Conservation (phyloP, 352 stramenopile species). For the Globisporangium okanoganense region DNA sequence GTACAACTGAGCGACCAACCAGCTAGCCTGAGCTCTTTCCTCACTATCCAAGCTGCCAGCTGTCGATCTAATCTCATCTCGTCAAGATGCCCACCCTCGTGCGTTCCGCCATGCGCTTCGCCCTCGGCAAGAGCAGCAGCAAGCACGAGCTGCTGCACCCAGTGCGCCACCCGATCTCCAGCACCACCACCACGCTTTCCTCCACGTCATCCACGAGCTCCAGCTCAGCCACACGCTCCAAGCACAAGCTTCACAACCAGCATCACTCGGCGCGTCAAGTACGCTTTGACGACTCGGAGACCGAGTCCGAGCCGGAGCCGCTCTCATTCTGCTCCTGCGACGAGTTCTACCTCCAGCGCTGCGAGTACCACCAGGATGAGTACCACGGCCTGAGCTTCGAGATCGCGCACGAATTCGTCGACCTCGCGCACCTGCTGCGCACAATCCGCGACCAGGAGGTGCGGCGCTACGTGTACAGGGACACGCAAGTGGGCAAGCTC, state of each 20-base stretch:
- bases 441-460: slow-evolving; percentile 46
- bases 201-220: neutral
- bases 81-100: slow-evolving; percentile 9
- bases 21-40: neutral
- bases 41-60: neutral
- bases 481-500: slow-evolving; percentile 50
- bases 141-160: slow-evolving; percentile 7
- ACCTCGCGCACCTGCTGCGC: slow-evolving; percentile 44
- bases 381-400: slow-evolving; percentile 51
- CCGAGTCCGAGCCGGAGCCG: slow-evolving; percentile 45
- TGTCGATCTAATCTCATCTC: neutral
- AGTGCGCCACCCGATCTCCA: slow-evolving; percentile 2
- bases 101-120: slow-evolving; percentile 14
- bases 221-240: neutral
- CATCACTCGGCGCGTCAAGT: neutral
- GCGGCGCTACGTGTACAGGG: slow-evolving; percentile 45
- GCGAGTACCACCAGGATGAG: slow-evolving; percentile 44
- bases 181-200: neutral
- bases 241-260: neutral
- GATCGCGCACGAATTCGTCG: slow-evolving; percentile 41
- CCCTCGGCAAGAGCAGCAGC: slow-evolving; percentile 14
- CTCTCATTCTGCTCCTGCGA: slow-evolving; percentile 47
- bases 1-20: neutral
- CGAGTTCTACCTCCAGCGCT: slow-evolving; percentile 39
- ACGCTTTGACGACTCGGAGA: slow-evolving; percentile 35